Percentiles rank a stretch among this genome's conserved stretches.
Evolutionary conservation across 495 filamentous ascomycete species (phyloP).

Genomic region (Poronia punctata): DNA sequence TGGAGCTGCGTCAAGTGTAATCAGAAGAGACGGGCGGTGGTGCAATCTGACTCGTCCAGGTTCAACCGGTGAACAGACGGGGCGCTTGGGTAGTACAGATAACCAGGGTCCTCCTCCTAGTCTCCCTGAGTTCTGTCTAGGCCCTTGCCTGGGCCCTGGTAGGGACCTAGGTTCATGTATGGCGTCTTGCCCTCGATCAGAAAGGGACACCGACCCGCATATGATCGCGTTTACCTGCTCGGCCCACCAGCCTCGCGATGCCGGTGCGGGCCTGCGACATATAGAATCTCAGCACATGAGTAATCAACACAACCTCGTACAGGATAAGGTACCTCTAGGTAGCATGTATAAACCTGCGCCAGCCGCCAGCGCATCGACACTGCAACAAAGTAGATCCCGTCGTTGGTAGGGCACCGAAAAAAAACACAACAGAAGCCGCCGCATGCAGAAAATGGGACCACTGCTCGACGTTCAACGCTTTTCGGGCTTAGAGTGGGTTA

Average conservation of each 20-base stretch:
- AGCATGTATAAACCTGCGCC: no score
- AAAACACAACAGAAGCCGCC: no score
- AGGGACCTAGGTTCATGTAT: no score
- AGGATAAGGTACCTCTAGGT: no score
- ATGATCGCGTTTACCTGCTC: conserved; percentile 1
- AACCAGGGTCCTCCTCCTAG: conserved; percentile 4
- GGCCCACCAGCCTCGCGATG: conserved; percentile 7
- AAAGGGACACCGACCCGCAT: conserved; percentile 1
- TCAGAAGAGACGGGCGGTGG: neutral
- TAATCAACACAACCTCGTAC: conserved; percentile 7
- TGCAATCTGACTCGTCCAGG: conserved; percentile 8
- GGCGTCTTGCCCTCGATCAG: neutral
- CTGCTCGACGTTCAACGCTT: no score
- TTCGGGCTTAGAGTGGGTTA: conserved; percentile 4
- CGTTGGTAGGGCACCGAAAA: no score
- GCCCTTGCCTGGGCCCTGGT: no score
- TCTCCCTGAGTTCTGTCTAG: no score
- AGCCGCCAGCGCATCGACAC: no score
- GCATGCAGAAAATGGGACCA: conserved; percentile 1
- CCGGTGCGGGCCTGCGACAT: conserved; percentile 2
- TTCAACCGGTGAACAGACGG: conserved; percentile 10
- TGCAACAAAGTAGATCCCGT: no score
- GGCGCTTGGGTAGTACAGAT: conserved; percentile 8
- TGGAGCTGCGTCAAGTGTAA: neutral
- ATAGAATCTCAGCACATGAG: no score